Percentiles rank a stretch among this genome's conserved stretches.
Conservation (phyloP, 768 basidiomycete genomes). For the Scleroderma bovista region DNA sequence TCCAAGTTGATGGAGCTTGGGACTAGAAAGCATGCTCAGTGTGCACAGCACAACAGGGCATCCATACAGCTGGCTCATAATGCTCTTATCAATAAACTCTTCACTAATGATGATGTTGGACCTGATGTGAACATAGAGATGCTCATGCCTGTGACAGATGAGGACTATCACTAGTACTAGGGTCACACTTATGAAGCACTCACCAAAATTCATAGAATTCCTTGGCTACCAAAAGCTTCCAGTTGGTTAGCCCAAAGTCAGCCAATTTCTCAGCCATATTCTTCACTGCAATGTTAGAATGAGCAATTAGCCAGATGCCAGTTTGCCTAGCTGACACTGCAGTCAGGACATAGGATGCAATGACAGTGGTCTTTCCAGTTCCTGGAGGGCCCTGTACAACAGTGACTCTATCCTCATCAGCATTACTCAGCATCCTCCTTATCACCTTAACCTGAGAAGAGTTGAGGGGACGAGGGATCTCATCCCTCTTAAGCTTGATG, state of each 20-base stretch:
- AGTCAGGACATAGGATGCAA: conserved; percentile 53
- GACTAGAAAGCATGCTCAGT: conserved; percentile 64
- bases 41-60: conserved; percentile 69
- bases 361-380: conserved; percentile 71
- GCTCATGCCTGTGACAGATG: conserved; percentile 63
- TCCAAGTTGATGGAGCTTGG: conserved; percentile 7
- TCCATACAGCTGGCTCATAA: conserved; percentile 29
- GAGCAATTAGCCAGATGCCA: conserved; percentile 78
- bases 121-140: conserved; percentile 52
- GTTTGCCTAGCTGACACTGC: conserved; percentile 34
- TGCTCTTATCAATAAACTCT: conserved; percentile 21
- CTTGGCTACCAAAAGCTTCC: conserved; percentile 66
- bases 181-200: conserved; percentile 15
- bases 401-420: conserved; percentile 32
- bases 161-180: conserved; percentile 1
- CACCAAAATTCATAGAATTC: conserved; percentile 67
- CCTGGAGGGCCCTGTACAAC: conserved; percentile 51
- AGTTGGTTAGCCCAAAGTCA: conserved; percentile 46
- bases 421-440: conserved; percentile 32
- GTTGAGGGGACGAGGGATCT: conserved; percentile 31
- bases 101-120: conserved; percentile 49
- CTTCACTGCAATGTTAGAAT: conserved; percentile 85
- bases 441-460: conserved; percentile 35
- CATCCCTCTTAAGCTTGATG: conserved; percentile 11
- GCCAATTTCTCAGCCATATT: conserved; percentile 81